Percentiles rank a stretch among this genome's conserved stretches.
These are phyloP conservation scores for Aspergillus baeticus DNA, from an alignment of 495 filamentous ascomycete species.

Conservation along the genomic window DNA sequence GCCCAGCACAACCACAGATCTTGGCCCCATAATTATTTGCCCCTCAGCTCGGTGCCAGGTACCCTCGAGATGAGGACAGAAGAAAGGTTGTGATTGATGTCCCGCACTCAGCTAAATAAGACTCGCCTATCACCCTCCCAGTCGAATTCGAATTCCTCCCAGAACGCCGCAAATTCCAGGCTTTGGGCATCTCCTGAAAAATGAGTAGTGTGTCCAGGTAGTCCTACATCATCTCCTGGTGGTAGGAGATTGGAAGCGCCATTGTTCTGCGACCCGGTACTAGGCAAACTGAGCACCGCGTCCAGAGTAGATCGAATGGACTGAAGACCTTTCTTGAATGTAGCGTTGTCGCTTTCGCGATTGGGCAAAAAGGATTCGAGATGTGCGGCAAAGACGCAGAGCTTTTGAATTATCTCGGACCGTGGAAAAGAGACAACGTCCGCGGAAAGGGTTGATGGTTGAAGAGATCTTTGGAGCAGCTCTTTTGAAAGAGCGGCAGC, in stretches of 20 bases:
- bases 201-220: too few relatives aligned
- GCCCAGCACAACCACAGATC: too few relatives aligned
- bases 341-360: conserved; percentile 23
- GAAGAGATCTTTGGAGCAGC: conserved; percentile 35
- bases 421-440: conserved; percentile 33
- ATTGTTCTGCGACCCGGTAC: too few relatives aligned
- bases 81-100: too few relatives aligned
- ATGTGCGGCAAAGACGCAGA: conserved; percentile 48
- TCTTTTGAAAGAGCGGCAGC: conserved; percentile 58
- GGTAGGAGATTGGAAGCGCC: too few relatives aligned
- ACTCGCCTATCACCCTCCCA: conserved; percentile 2
- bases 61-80: too few relatives aligned
- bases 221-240: too few relatives aligned
- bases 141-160: conserved; percentile 18
- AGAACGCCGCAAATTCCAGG: conserved; percentile 13
- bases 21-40: too few relatives aligned
- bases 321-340: conserved; percentile 19
- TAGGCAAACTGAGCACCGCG: conserved; percentile 10
- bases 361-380: conserved; percentile 21
- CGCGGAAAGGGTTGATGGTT: neutral
- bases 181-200: neutral
- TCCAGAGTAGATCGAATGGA: conserved; percentile 28
- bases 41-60: too few relatives aligned
- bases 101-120: too few relatives aligned
- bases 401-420: conserved; percentile 59